These are phyloP conservation scores for Fragilaria crotonensis DNA, from an alignment of 108 stramenopile species.

Conservation along the genomic window DNA sequence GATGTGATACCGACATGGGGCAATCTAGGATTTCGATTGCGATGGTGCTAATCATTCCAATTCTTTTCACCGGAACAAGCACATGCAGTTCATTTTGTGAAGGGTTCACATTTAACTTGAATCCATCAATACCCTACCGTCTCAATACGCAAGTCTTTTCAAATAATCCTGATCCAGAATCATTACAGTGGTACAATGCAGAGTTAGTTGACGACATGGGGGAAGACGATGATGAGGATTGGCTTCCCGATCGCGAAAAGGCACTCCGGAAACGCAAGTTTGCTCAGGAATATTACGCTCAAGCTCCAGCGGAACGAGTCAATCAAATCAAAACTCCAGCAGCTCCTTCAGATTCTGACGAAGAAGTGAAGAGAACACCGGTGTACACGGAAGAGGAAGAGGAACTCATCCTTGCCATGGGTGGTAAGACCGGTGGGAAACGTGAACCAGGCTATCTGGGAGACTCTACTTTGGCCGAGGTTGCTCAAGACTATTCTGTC, in stretches of 20 bases:
- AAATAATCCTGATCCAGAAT: slow-evolving; percentile 1
- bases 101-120: too few species aligned
- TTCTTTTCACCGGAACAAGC: too few species aligned
- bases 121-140: too few species aligned
- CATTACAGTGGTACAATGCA: not conserved
- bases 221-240: slow-evolving; percentile 28
- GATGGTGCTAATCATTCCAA: too few species aligned
- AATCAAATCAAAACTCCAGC: slow-evolving; percentile 3
- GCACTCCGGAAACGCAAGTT: slow-evolving; percentile 8
- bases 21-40: too few species aligned
- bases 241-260: slow-evolving; percentile 49
- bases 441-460: slow-evolving; percentile 75
- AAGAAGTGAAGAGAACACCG: slow-evolving; percentile 5
- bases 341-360: slow-evolving; percentile 12
- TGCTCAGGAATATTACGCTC: not conserved
- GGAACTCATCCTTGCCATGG: slow-evolving; percentile 59
- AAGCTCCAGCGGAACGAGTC: not conserved
- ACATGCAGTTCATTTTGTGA: too few species aligned
- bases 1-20: too few species aligned
- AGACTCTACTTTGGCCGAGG: slow-evolving; percentile 70
- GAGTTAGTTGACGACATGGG: slow-evolving; percentile 1
- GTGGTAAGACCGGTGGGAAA: slow-evolving; percentile 32
- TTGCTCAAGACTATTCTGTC: slow-evolving; percentile 64
- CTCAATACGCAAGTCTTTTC: too few species aligned
- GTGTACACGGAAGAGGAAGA: slow-evolving; percentile 74